These are phyloP conservation scores for Pleurostoma richardsiae DNA, from an alignment of 2,329 filamentous ascomycete genomes.

Conservation along the genomic window DNA sequence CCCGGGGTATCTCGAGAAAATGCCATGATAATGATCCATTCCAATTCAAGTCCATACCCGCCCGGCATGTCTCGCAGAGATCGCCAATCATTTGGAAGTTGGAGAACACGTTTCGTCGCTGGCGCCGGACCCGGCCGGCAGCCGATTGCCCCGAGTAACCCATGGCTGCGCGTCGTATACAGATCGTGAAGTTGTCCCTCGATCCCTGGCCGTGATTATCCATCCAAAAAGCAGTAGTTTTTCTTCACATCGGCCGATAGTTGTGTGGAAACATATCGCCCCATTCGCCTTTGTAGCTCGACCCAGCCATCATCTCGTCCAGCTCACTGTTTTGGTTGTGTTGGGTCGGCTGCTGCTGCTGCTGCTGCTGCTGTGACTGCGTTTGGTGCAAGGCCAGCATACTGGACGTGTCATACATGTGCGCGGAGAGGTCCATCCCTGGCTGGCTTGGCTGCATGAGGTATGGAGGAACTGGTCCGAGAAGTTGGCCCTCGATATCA, in stretches of 20 bases:
- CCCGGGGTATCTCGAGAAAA: too few relatives aligned
- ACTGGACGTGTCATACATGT: conserved; percentile 37
- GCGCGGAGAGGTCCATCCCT: conserved; percentile 34
- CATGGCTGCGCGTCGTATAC: too few relatives aligned
- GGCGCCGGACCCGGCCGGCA: too few relatives aligned
- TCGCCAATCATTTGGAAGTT: too few relatives aligned
- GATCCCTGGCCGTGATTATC: too few relatives aligned
- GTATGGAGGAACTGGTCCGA: conserved; percentile 67
- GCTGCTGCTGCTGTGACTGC: conserved; percentile 19
- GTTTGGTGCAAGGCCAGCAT: conserved; percentile 35
- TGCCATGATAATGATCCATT: too few relatives aligned
- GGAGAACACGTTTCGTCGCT: too few relatives aligned
- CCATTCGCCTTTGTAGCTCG: conserved; percentile 40
- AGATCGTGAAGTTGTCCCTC: too few relatives aligned
- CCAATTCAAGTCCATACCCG: too few relatives aligned
- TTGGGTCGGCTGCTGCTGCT: conserved; percentile 19
- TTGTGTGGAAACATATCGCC: conserved; percentile 35
- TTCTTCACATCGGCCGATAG: conserved; percentile 7
- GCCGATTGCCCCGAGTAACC: too few relatives aligned
- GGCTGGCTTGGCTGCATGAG: conserved; percentile 50
- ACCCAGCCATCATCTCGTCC: conserved; percentile 44
- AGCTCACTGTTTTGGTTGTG: conserved; percentile 33
- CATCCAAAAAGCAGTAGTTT: neutral
- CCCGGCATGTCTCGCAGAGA: too few relatives aligned
- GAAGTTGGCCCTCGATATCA: conserved; percentile 68